Percentiles rank a stretch among this genome's conserved stretches.
These are phyloP conservation scores for Alternaria brassicae DNA, from an alignment of 2,329 filamentous ascomycete genomes.

Conservation along the genomic window DNA sequence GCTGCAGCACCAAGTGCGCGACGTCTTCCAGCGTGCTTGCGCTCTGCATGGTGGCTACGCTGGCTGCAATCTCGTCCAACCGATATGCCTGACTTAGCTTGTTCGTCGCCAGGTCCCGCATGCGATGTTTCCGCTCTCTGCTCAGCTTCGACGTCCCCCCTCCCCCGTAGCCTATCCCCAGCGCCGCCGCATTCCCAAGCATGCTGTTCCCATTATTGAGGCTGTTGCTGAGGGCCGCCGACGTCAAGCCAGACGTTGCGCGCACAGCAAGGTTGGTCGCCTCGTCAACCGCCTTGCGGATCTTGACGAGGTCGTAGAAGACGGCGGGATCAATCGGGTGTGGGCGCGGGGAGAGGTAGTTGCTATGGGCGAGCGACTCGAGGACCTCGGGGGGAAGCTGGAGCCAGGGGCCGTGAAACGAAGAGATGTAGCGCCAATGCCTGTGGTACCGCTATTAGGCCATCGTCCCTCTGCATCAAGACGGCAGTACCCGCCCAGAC, in stretches of 20 bases:
- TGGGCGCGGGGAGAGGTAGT: conserved; percentile 78
- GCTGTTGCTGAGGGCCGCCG: conserved; percentile 66
- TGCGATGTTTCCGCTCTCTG: conserved; percentile 76
- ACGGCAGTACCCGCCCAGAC: conserved; percentile 33
- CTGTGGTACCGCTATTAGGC: conserved; percentile 54
- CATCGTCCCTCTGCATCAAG: conserved; percentile 3
- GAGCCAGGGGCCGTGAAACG: conserved; percentile 83
- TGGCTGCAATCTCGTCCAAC: conserved; percentile 82
- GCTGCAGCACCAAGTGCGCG: conserved; percentile 73
- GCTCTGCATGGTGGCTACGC: conserved; percentile 83
- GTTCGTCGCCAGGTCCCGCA: conserved; percentile 80
- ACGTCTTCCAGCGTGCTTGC: conserved; percentile 80
- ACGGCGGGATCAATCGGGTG: conserved; percentile 79
- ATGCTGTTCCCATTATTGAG: conserved; percentile 61
- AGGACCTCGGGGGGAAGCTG: conserved; percentile 80
- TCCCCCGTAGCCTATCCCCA: conserved; percentile 64
- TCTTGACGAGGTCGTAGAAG: conserved; percentile 85
- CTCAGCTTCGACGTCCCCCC: conserved; percentile 70
- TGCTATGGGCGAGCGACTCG: conserved; percentile 78
- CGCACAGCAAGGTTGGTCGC: conserved; percentile 79
- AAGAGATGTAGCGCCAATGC: conserved; percentile 85
- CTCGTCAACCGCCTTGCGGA: conserved; percentile 79
- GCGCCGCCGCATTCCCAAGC: conserved; percentile 59
- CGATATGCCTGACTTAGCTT: conserved; percentile 79
- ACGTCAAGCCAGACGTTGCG: conserved; percentile 75